These are phyloP conservation scores for Phytopythium ostracodes DNA, from an alignment of 352 stramenopile species.

Conservation along the genomic window DNA sequence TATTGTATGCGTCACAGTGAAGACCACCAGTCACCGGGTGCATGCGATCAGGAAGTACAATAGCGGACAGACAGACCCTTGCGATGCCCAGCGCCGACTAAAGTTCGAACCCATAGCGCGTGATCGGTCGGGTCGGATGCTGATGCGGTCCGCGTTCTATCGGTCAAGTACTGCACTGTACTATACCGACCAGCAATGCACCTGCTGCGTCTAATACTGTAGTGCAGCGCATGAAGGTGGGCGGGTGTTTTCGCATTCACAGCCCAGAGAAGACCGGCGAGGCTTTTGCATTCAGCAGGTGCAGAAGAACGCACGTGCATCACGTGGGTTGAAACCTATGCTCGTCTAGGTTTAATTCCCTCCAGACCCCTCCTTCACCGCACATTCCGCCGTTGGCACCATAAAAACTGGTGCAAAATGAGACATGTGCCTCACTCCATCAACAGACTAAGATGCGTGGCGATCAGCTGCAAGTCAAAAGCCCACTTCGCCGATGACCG, in stretches of 20 bases:
- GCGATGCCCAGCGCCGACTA: not conserved
- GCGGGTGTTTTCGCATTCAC: not conserved
- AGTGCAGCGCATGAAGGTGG: not conserved
- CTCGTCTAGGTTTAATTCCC: too few relatives aligned
- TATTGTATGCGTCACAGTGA: not conserved
- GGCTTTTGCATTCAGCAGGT: not conserved
- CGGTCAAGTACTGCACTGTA: too few relatives aligned
- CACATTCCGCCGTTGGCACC: too few relatives aligned
- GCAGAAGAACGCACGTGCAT: too few relatives aligned
- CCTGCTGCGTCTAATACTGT: too few relatives aligned
- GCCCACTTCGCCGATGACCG: not conserved
- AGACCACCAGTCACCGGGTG: not conserved
- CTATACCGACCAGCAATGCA: not conserved
- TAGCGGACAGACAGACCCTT: not conserved
- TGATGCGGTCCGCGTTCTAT: not conserved
- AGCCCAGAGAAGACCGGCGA: not conserved
- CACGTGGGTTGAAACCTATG: too few relatives aligned
- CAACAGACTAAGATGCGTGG: not conserved
- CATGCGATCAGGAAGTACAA: too few relatives aligned
- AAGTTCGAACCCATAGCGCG: too few relatives aligned
- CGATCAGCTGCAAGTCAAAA: not conserved
- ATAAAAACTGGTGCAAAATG: too few relatives aligned
- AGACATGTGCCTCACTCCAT: too few relatives aligned
- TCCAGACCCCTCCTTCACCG: too few relatives aligned
- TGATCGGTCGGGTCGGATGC: not conserved